Conservation (phyloP, 345 rosid species). For the Populus pruinosa region DNA sequence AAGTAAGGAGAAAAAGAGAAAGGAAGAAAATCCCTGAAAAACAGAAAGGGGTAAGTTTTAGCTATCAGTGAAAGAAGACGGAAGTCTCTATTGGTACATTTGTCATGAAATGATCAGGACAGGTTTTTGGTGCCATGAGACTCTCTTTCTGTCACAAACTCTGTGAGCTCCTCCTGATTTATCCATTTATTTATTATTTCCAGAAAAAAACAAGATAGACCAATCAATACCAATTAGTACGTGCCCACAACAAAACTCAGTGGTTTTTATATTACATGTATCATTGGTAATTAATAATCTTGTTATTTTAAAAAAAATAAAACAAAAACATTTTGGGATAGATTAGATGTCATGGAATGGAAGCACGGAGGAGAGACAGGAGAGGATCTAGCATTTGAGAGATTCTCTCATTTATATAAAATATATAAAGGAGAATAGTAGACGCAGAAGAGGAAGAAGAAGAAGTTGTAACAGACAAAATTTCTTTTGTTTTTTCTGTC, state of each 20-base stretch:
- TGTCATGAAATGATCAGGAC: conserved; percentile 30
- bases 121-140: conserved; percentile 27
- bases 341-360: not conserved
- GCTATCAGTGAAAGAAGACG: conserved; percentile 18
- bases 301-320: too few relatives aligned
- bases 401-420: conserved; percentile 9
- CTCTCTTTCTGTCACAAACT: not conserved
- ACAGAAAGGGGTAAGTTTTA: not conserved
- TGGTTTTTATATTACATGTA: not conserved
- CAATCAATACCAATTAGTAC: not conserved
- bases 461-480: not conserved
- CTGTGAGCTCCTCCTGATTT: not conserved
- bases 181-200: not conserved
- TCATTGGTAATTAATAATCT: not conserved
- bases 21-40: not conserved
- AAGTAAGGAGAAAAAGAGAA: not conserved
- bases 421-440: too few relatives aligned
- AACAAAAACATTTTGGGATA: not conserved
- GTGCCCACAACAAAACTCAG: too few relatives aligned
- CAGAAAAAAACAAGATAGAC: not conserved
- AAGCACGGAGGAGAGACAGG: not conserved
- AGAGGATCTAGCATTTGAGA: conserved; percentile 24
- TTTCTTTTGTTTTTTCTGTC: not conserved
- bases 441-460: too few relatives aligned
- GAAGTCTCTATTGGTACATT: conserved; percentile 30